These are phyloP conservation scores for Viola pubescens DNA, from an alignment of 441 rosid species.

Conservation along the genomic window DNA sequence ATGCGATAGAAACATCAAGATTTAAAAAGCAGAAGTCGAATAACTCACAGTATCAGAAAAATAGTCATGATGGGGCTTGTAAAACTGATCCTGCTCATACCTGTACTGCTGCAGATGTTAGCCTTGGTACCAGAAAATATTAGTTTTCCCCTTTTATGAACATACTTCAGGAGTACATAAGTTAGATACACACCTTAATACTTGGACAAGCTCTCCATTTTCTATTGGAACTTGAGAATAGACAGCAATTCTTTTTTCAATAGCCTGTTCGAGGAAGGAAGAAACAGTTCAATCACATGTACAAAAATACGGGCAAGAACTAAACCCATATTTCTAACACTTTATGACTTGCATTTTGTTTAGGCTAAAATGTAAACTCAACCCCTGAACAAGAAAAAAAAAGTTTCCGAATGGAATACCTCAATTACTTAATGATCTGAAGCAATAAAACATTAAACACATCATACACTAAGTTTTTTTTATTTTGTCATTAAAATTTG, in stretches of 20 bases:
- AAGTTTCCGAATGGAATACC: too few relatives aligned
- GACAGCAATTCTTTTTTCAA: slow-evolving; percentile 85
- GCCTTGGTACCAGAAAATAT: slow-evolving; percentile 36
- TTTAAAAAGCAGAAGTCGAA: slow-evolving; percentile 1
- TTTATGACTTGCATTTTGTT: too few relatives aligned
- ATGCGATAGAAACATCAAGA: slow-evolving; percentile 1
- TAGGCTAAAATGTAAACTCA: too few relatives aligned
- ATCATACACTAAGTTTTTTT: too few relatives aligned
- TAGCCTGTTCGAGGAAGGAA: slow-evolving; percentile 41
- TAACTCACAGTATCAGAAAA: slow-evolving; percentile 78
- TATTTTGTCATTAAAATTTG: too few relatives aligned
- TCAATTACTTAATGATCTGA: too few relatives aligned
- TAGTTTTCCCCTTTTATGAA: slow-evolving; percentile 22
- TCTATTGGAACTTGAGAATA: slow-evolving; percentile 90
- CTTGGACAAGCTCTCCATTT: slow-evolving; percentile 92
- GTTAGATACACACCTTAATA: slow-evolving; percentile 56
- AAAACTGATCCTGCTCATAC: slow-evolving; percentile 76
- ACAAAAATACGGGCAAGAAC: too few relatives aligned
- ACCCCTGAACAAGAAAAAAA: too few relatives aligned
- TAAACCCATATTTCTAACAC: too few relatives aligned
- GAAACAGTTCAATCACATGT: background rate
- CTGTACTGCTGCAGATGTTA: slow-evolving; percentile 81
- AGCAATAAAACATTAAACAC: too few relatives aligned
- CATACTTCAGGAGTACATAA: slow-evolving; percentile 18
- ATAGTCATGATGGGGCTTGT: slow-evolving; percentile 93